phyloP scores from a whole-genome alignment of 441 rosid species.

The Lagerstroemia fauriei region DNA sequence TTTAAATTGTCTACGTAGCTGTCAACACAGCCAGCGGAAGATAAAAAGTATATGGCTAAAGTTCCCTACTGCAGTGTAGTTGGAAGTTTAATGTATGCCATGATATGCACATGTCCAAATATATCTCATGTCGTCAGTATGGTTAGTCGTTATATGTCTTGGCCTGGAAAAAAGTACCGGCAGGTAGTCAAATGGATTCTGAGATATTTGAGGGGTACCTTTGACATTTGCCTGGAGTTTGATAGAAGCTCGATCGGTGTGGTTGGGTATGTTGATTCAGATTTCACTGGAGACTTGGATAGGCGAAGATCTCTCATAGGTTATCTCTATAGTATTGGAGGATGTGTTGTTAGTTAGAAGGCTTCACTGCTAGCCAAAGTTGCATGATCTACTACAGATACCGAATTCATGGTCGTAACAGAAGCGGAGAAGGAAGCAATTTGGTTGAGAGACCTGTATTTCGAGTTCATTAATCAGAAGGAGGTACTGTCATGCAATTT shows the following conservation, averaged over 20 bases:
- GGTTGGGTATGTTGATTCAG: slow-evolving; percentile 5
- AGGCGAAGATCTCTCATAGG: not conserved
- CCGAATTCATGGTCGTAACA: not conserved
- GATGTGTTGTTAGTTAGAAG: slow-evolving; percentile 10
- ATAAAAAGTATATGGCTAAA: not conserved
- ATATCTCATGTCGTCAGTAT: too few relatives aligned
- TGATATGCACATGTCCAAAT: slow-evolving; percentile 15
- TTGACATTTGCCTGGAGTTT: not conserved
- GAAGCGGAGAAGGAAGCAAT: not conserved
- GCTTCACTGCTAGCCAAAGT: not conserved
- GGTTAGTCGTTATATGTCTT: too few relatives aligned
- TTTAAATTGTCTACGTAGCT: not conserved
- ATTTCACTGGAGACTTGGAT: slow-evolving; percentile 15
- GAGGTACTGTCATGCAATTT: too few relatives aligned
- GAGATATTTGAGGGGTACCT: not conserved
- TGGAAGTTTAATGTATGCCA: slow-evolving; percentile 4
- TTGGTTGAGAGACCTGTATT: not conserved
- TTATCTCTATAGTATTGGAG: not conserved
- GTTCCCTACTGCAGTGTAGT: slow-evolving; percentile 1
- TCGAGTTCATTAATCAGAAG: not conserved
- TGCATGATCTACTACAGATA: not conserved
- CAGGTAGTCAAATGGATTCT: slow-evolving; percentile 17
- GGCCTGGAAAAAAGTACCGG: not conserved
- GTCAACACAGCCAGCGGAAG: not conserved
- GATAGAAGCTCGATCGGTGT: too few relatives aligned